Percentiles rank a stretch among this genome's conserved stretches.
Evolutionary conservation across 1,284 basidiomycete species (phyloP).

Genomic region (Hymenochaete sp.): DNA sequence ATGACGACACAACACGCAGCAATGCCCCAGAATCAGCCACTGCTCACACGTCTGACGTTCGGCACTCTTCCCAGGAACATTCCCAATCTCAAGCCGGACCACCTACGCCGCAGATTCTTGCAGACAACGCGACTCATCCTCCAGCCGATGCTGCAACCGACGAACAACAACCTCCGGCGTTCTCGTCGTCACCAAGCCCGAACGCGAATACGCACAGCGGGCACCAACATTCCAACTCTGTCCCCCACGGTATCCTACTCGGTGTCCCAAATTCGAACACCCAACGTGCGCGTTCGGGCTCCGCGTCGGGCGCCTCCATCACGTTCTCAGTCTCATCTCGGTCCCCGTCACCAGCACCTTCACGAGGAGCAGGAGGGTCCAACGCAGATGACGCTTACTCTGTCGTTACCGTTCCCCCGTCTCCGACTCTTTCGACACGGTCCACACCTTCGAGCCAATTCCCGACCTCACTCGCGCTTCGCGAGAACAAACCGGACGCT

Average conservation of each 20-base stretch:
- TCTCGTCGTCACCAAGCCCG: neutral
- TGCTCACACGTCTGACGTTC: neutral
- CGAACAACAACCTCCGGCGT: neutral
- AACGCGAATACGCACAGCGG: too few species aligned
- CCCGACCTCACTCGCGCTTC: slow-evolving; percentile 48
- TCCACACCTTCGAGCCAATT: slow-evolving; percentile 47
- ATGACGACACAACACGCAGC: slow-evolving; percentile 7
- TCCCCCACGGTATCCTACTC: slow-evolving; percentile 11
- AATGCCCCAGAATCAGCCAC: neutral
- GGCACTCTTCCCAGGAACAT: slow-evolving; percentile 2
- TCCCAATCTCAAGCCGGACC: too few species aligned
- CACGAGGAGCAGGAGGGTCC: too few species aligned
- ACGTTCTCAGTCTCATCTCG: slow-evolving; percentile 10
- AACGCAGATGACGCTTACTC: slow-evolving; percentile 15
- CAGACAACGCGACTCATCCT: slow-evolving; percentile 7
- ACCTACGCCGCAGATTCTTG: slow-evolving; percentile 2
- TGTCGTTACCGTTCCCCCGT: slow-evolving; percentile 45
- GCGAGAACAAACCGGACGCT: slow-evolving; percentile 64
- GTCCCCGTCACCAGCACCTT: slow-evolving; percentile 11
- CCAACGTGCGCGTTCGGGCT: slow-evolving; percentile 11
- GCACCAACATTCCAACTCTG: neutral
- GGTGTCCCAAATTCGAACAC: slow-evolving; percentile 16
- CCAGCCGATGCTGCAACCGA: neutral
- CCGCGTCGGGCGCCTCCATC: slow-evolving; percentile 10
- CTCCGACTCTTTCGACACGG: slow-evolving; percentile 59